phyloP scores from a whole-genome alignment of 2,329 filamentous ascomycete genomes.

The Colletotrichum liaoningense region DNA sequence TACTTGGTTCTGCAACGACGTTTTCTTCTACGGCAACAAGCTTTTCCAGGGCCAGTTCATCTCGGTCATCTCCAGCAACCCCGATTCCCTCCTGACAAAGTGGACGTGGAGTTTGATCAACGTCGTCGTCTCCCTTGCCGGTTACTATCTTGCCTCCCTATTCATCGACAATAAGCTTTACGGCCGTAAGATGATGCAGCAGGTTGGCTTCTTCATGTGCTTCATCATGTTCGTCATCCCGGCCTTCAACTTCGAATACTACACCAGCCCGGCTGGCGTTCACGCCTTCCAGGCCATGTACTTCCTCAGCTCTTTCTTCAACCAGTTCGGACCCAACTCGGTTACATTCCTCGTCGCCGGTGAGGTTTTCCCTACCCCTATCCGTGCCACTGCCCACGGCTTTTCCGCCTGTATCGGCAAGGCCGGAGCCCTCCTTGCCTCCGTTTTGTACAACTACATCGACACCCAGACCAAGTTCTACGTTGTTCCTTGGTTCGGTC shows the following conservation, averaged over 20 bases:
- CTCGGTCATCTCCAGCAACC: conserved; percentile 77
- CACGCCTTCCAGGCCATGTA: conserved; percentile 98
- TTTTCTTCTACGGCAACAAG: conserved; percentile 99
- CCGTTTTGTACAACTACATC: conserved; percentile 96
- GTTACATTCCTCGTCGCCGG: conserved; percentile 97
- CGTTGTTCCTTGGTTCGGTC: conserved; percentile 95
- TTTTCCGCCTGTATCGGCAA: conserved; percentile 95
- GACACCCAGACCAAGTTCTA: conserved; percentile 86
- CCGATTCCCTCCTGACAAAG: conserved; percentile 80
- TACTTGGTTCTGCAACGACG: conserved; percentile 95
- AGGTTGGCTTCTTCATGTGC: conserved; percentile 90
- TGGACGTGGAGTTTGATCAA: conserved; percentile 97
- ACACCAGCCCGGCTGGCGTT: conserved; percentile 76
- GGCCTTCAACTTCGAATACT: conserved; percentile 89
- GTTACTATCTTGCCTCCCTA: conserved; percentile 91
- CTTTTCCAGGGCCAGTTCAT: conserved; percentile 96
- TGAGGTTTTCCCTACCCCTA: conserved; percentile 94
- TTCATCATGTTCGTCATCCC: conserved; percentile 95
- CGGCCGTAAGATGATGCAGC: conserved; percentile 96
- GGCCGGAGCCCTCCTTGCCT: conserved; percentile 85
- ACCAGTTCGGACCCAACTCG: conserved; percentile 96
- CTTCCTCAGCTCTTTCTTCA: conserved; percentile 98
- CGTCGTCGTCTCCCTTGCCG: conserved; percentile 83
- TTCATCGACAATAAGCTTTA: conserved; percentile 97
- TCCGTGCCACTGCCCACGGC: conserved; percentile 93